Conservation (phyloP, 1,284 basidiomycete species). For the Cystobasidium pallidum region DNA sequence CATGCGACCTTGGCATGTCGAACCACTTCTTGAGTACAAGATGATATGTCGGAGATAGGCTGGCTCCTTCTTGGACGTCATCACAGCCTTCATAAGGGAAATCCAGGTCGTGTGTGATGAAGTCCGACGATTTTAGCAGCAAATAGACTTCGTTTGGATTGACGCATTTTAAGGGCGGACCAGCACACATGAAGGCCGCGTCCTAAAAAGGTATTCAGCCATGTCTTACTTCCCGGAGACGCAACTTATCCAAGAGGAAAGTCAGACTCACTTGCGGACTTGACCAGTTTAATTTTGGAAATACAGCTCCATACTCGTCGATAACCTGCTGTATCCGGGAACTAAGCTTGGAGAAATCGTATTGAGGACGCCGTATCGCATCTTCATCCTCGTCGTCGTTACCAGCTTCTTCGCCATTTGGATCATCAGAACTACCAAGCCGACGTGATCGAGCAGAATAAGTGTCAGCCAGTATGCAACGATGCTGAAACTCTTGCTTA, state of each 20-base stretch:
- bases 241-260: not conserved
- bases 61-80: conserved; percentile 57
- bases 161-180: conserved; percentile 83
- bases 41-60: conserved; percentile 63
- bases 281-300: conserved; percentile 94
- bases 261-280: conserved; percentile 72
- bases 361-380: conserved; percentile 49
- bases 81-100: conserved; percentile 56
- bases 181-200: conserved; percentile 85
- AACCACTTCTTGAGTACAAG: conserved; percentile 93
- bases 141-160: conserved; percentile 89
- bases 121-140: conserved; percentile 89
- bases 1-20: conserved; percentile 76
- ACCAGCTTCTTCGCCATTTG: conserved; percentile 53
- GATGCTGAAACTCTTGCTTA: not conserved
- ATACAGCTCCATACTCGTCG: conserved; percentile 74
- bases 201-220: conserved; percentile 63
- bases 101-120: conserved; percentile 78
- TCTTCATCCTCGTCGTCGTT: conserved; percentile 55
- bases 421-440: not conserved
- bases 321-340: conserved; percentile 71
- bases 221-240: not conserved
- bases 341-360: conserved; percentile 75
- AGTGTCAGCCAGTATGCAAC: not conserved
- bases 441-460: conserved; percentile 5